Conservation (phyloP, 2,329 filamentous ascomycete genomes). For the Emergomyces pasteurianus region DNA sequence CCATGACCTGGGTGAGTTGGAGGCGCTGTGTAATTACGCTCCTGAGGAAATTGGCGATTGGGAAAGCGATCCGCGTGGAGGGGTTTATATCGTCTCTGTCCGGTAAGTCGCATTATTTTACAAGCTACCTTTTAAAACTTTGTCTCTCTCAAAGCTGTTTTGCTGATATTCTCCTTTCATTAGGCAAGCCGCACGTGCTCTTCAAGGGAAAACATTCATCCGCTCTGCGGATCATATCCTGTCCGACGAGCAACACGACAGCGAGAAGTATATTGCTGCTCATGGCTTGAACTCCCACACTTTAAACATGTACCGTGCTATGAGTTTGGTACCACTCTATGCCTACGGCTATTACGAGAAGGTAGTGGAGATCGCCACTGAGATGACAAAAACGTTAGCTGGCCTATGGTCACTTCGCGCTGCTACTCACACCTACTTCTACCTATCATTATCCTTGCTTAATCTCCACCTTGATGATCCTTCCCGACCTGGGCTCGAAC, state of each 20-base stretch:
- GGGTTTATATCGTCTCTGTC: constrained; percentile 43
- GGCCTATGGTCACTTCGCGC: constrained; percentile 37
- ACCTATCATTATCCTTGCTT: constrained; percentile 32
- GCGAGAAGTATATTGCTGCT: constrained; percentile 36
- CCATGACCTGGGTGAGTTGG: constrained; percentile 46
- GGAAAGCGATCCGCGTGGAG: constrained; percentile 46
- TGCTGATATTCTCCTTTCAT: constrained; percentile 2
- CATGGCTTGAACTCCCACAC: constrained; percentile 32
- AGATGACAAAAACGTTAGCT: constrained; percentile 30
- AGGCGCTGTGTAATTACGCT: constrained; percentile 44
- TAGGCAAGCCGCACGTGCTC: constrained; percentile 43
- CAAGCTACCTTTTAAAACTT: background rate
- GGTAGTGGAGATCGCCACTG: constrained; percentile 31
- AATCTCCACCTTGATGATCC: constrained; percentile 34
- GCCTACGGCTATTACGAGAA: constrained; percentile 35
- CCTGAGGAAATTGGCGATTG: constrained; percentile 47
- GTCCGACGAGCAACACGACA: constrained; percentile 43
- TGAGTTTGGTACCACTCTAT: constrained; percentile 36
- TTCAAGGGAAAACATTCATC: constrained; percentile 49
- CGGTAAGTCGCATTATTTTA: constrained; percentile 21
- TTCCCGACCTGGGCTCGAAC: constrained; percentile 30
- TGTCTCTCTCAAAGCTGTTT: background rate
- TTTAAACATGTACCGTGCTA: constrained; percentile 44
- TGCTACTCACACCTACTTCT: constrained; percentile 34
- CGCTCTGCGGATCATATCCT: constrained; percentile 38